A percentile compares a stretch with the other conserved stretches of the same genome.
Evolutionary conservation across 371 early-diverging fungal genomes (phyloP).

Genomic region (Mortierella sp.): DNA sequence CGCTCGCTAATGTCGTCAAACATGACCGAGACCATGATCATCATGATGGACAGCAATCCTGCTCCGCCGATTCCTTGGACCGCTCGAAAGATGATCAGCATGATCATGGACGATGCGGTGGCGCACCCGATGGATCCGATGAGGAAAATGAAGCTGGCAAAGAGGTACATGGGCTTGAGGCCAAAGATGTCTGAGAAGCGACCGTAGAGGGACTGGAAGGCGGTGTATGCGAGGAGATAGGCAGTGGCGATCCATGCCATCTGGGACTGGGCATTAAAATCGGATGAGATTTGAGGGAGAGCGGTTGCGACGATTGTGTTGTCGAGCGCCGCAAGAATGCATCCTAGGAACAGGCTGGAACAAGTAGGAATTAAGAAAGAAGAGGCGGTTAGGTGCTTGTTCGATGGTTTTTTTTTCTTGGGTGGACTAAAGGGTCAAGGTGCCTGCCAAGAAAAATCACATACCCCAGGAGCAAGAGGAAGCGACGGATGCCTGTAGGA

Average conservation of each 20-base stretch:
- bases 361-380: not conserved
- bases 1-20: too few species aligned
- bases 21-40: constrained; percentile 70
- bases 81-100: constrained; percentile 75
- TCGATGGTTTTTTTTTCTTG: too few species aligned
- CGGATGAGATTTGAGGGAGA: constrained; percentile 53
- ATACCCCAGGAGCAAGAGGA: too few species aligned
- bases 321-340: constrained; percentile 72
- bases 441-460: too few species aligned
- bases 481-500: too few species aligned
- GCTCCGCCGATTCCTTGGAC: constrained; percentile 75
- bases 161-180: constrained; percentile 71
- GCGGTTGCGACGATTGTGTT: constrained; percentile 59
- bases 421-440: too few species aligned
- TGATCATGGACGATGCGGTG: constrained; percentile 64
- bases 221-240: constrained; percentile 60
- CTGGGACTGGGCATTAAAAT: constrained; percentile 45
- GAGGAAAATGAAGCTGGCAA: constrained; percentile 71
- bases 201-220: constrained; percentile 64
- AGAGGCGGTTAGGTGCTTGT: too few species aligned
- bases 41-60: constrained; percentile 60
- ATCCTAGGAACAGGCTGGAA: constrained; percentile 47
- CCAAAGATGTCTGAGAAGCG: constrained; percentile 80
- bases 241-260: too few species aligned
- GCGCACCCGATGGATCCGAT: constrained; percentile 76